A percentile compares a stretch with the other conserved stretches of the same genome.
Conservation (phyloP, 2,329 filamentous ascomycete genomes). For the Trichoderma simmonsii region DNA sequence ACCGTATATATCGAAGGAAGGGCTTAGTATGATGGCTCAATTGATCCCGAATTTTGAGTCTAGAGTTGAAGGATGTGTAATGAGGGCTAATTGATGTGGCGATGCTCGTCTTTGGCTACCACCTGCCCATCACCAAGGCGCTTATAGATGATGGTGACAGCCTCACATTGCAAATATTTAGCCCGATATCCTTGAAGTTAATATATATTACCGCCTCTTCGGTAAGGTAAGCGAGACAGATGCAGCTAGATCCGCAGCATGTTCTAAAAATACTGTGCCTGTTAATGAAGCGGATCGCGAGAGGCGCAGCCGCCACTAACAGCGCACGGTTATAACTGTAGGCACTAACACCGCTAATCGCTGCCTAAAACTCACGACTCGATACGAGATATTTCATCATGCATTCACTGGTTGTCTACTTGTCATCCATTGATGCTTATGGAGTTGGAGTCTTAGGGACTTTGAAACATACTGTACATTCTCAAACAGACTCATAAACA, state of each 20-base stretch:
- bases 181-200: background rate
- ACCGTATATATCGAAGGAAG: background rate
- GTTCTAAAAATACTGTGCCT: slow-evolving; percentile 4
- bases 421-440: background rate
- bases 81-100: background rate
- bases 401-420: background rate
- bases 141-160: background rate
- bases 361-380: background rate
- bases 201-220: background rate
- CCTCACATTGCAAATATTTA: background rate
- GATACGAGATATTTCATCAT: background rate
- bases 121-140: background rate
- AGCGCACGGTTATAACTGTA: background rate
- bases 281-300: slow-evolving; percentile 1
- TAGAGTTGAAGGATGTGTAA: background rate
- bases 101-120: background rate
- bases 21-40: background rate
- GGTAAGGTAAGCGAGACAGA: background rate
- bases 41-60: background rate
- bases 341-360: background rate
- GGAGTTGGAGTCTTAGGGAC: background rate
- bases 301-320: background rate
- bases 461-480: background rate
- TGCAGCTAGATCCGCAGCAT: background rate
- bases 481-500: background rate